These are phyloP conservation scores for Malbranchea zuffiana DNA, from an alignment of 2,329 filamentous ascomycete species.

Conservation along the genomic window DNA sequence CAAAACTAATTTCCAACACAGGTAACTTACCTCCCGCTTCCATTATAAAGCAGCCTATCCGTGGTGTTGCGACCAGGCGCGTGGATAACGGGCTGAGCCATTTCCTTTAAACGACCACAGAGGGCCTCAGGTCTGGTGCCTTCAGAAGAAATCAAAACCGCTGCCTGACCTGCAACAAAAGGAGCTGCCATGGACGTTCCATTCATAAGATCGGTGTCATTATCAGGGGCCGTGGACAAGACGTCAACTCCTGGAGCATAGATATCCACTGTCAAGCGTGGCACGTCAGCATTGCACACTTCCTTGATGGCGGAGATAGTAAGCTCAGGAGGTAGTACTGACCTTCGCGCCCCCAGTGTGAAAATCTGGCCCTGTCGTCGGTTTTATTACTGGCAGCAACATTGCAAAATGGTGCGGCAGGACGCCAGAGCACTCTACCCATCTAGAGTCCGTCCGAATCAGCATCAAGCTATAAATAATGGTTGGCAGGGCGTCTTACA, in stretches of 20 bases:
- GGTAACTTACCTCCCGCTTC: constrained; percentile 8
- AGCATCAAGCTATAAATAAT: neutral
- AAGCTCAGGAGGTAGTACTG: neutral
- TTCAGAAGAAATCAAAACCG: constrained; percentile 43
- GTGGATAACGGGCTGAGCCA: constrained; percentile 33
- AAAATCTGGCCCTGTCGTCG: constrained; percentile 25
- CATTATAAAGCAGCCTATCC: constrained; percentile 22
- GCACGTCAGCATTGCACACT: neutral
- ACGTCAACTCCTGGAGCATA: constrained; percentile 47
- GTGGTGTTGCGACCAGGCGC: constrained; percentile 18
- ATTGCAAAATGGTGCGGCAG: no score
- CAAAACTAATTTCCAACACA: no score
- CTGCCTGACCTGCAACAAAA: constrained; percentile 44
- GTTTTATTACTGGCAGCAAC: no score
- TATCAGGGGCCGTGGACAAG: constrained; percentile 38
- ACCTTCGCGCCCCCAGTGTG: constrained; percentile 33
- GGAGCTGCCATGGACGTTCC: constrained; percentile 29
- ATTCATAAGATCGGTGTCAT: constrained; percentile 35
- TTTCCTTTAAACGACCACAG: constrained; percentile 40
- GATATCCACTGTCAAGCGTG: constrained; percentile 35
- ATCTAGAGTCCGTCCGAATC: no score
- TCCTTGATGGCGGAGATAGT: neutral
- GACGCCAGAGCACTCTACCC: no score
- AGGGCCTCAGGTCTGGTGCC: constrained; percentile 36
- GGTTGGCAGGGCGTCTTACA: constrained; percentile 11